Conservation (phyloP, 129 eudicot genomes). For the Dittrichia graveolens region DNA sequence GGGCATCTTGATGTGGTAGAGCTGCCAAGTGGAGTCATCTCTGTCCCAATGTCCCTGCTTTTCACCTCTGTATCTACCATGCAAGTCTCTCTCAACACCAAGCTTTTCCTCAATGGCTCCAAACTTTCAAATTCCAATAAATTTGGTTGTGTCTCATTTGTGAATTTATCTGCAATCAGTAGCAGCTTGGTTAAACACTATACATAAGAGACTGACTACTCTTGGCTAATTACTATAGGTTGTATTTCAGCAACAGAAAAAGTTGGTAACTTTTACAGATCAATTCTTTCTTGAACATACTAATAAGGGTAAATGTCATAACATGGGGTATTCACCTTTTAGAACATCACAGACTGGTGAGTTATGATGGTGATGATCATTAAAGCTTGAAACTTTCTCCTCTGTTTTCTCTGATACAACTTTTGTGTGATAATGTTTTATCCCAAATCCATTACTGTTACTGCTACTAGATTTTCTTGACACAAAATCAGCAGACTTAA, state of each 20-base stretch:
- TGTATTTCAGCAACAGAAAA: no score
- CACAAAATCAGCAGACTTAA: constrained; percentile 20
- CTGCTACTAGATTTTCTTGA: constrained; percentile 26
- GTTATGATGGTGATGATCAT: constrained; percentile 26
- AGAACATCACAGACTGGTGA: constrained; percentile 39
- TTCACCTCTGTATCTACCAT: constrained; percentile 29
- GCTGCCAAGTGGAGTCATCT: constrained; percentile 86
- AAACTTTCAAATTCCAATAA: constrained; percentile 44
- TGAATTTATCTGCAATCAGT: constrained; percentile 65
- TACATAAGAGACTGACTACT: no score
- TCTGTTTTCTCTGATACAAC: constrained; percentile 20
- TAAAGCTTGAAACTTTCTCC: constrained; percentile 41
- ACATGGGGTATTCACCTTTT: constrained; percentile 47
- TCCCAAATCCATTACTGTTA: neutral
- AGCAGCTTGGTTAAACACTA: neutral
- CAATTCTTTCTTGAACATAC: neutral
- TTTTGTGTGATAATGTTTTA: neutral
- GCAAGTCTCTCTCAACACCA: constrained; percentile 44
- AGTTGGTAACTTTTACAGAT: no score
- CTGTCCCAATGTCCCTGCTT: constrained; percentile 85
- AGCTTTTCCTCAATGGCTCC: constrained; percentile 68
- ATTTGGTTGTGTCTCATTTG: constrained; percentile 51
- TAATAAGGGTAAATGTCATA: neutral
- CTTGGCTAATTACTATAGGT: no score
- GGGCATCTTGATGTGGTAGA: constrained; percentile 75